Base-by-base conservation (phyloP, 2,329 filamentous ascomycete genomes). In the Aspergillus terreus region DNA sequence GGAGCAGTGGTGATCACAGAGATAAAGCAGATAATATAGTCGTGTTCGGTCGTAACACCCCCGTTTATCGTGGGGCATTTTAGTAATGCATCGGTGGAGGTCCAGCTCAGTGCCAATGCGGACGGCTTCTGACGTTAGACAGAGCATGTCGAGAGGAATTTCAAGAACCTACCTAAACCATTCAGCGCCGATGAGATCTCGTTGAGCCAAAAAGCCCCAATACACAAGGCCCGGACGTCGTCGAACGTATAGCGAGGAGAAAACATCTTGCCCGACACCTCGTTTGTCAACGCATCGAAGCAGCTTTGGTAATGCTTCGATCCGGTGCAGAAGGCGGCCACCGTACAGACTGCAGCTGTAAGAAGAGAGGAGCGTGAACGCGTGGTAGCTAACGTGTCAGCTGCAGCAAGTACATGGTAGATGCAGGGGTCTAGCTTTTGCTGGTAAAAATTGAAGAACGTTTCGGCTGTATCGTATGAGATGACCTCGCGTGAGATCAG, bases 301-400 rank as follows among this genome's bases (percentile, higher is more conserved):
- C 75, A 78, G 3, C 52, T 47, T 6, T 62, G 43, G 21, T 45
- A 45, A 1, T 55, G 55, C 1, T 60, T 40, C 10, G 64, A 61
- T 3, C 58, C 58, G 7, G 71, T 68, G 49, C 77, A 76, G 10
- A 78, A 63, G 0, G 76, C 74, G 7, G 73, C 72, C 5, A 78
- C 75, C 1, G 76, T 70, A 44, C 74, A 72, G 47, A 78, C 68
- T 12, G 69, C 70, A 19, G 74, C 71, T 0, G 74, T 75, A n/a
- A 78, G 59, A 4, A 74, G 62, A 0, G 73, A 66, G 4, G 75
- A 77, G 5, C 70, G 65, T 25, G 67, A 63, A 30, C 74, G 67
- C 33, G 77, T 62, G 2, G 59, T 64, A n/a, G 71, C 65, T 5
- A 77, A 58, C 4, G 35, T 38, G 9, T 38, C 35, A 38, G 14